A percentile compares a stretch with the other conserved stretches of the same genome.
phyloP scores from a whole-genome alignment of 495 filamentous ascomycete species.

The Schizothecium vesticola region DNA sequence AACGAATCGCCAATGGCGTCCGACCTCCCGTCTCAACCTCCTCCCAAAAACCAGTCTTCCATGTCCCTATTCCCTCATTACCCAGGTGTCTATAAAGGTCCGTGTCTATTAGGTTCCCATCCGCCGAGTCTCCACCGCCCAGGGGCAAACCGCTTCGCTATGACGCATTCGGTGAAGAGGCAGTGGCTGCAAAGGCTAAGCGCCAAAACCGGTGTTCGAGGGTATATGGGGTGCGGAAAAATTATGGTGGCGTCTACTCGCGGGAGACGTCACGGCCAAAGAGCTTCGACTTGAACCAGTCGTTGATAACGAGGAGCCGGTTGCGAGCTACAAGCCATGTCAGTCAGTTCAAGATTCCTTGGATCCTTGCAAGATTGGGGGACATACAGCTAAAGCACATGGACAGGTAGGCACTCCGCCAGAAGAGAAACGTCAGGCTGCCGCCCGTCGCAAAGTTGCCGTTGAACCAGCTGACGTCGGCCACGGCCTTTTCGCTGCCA shows the following conservation, averaged over 20 bases:
- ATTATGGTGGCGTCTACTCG: conserved; percentile 53
- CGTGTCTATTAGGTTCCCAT: conserved; percentile 13
- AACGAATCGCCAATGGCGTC: neutral
- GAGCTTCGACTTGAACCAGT: conserved; percentile 93
- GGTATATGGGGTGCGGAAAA: neutral
- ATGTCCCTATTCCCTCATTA: conserved; percentile 9
- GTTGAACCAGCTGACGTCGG: conserved; percentile 95
- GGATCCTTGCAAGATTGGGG: neutral
- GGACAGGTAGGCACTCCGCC: conserved; percentile 93
- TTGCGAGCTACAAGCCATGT: conserved; percentile 60
- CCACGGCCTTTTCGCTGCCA: conserved; percentile 94
- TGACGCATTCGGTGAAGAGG: neutral
- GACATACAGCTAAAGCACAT: conserved; percentile 98
- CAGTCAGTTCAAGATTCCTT: conserved; percentile 15
- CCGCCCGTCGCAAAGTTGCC: conserved; percentile 89
- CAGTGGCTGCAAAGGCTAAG: neutral
- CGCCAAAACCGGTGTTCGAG: neutral
- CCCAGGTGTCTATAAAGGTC: conserved; percentile 12
- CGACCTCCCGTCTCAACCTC: neutral
- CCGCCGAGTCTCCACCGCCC: conserved; percentile 17
- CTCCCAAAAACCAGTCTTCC: neutral
- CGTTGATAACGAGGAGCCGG: conserved; percentile 82
- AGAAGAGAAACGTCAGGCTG: conserved; percentile 84
- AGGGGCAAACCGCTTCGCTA: neutral
- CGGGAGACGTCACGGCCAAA: conserved; percentile 95